phyloP scores from a whole-genome alignment of 2,329 filamentous ascomycete species.

The Penicillium frequentans region DNA sequence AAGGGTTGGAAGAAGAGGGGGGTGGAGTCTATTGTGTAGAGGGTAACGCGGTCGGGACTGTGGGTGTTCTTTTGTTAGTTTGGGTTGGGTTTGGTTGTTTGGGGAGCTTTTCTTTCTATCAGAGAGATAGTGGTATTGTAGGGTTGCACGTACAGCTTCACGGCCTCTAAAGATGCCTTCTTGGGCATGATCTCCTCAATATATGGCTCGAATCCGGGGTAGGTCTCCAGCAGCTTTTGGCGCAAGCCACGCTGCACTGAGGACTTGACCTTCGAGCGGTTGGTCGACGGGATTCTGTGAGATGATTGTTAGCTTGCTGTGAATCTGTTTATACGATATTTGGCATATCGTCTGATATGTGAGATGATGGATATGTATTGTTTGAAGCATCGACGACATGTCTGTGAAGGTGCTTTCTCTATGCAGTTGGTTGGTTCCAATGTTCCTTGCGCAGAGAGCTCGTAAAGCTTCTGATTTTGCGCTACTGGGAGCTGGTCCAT shows the following conservation, averaged over 20 bases:
- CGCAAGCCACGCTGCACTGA: conserved; percentile 87
- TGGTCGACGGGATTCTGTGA: conserved; percentile 68
- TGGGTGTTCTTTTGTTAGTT: not conserved
- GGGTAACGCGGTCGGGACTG: conserved; percentile 79
- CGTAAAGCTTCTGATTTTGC: conserved; percentile 1
- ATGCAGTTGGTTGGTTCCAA: not conserved
- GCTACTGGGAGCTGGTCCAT: not conserved
- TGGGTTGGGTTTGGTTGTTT: not conserved
- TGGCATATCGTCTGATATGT: not conserved
- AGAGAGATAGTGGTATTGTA: not conserved
- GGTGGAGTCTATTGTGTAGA: conserved; percentile 76
- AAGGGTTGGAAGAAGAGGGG: conserved; percentile 92
- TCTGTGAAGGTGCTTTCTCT: not conserved
- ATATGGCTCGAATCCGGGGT: conserved; percentile 79
- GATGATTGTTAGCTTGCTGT: conserved; percentile 1
- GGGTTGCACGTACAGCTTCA: conserved; percentile 68
- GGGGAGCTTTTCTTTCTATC: not conserved
- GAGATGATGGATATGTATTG: not conserved
- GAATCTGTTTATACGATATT: no score
- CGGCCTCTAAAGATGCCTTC: conserved; percentile 82
- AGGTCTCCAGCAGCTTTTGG: conserved; percentile 76
- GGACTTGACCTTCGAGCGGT: conserved; percentile 96
- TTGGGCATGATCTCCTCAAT: conserved; percentile 96
- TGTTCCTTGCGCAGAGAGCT: not conserved
- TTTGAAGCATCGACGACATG: not conserved